A percentile compares a stretch with the other conserved stretches of the same genome.
Conservation (phyloP, 345 rosid genomes). For the Moricandia arvensis region DNA sequence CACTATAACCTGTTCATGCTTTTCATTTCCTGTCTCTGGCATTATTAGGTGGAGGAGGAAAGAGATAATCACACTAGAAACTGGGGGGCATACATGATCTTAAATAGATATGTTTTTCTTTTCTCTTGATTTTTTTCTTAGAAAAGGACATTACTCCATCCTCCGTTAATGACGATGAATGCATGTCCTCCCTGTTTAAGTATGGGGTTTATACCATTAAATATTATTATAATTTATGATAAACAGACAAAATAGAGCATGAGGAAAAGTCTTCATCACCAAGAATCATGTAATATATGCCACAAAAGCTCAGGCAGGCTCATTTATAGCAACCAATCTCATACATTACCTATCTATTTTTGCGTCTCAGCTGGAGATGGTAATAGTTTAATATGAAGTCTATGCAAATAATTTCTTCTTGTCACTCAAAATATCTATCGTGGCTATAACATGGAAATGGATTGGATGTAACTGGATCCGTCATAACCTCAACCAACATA, state of each 20-base stretch:
- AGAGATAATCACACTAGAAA: conserved; percentile 19
- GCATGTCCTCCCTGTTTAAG: neutral
- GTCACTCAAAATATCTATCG: neutral
- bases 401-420: neutral
- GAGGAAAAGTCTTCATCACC: neutral
- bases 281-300: conserved; percentile 7
- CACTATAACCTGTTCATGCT: conserved; percentile 34
- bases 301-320: conserved; percentile 9
- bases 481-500: neutral
- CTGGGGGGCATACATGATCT: conserved; percentile 25
- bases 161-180: conserved; percentile 5
- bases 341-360: neutral
- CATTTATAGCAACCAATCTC: conserved; percentile 3
- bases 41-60: conserved; percentile 30
- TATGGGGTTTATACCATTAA: neutral
- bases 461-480: neutral
- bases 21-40: conserved; percentile 23
- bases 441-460: neutral
- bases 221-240: neutral
- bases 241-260: neutral
- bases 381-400: neutral
- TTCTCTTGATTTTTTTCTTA: neutral
- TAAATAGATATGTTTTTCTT: conserved; percentile 9
- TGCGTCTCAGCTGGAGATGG: neutral
- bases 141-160: conserved; percentile 20